These are phyloP conservation scores for Gynostemma pentaphyllum DNA, from an alignment of 306 rosid species.

Conservation along the genomic window DNA sequence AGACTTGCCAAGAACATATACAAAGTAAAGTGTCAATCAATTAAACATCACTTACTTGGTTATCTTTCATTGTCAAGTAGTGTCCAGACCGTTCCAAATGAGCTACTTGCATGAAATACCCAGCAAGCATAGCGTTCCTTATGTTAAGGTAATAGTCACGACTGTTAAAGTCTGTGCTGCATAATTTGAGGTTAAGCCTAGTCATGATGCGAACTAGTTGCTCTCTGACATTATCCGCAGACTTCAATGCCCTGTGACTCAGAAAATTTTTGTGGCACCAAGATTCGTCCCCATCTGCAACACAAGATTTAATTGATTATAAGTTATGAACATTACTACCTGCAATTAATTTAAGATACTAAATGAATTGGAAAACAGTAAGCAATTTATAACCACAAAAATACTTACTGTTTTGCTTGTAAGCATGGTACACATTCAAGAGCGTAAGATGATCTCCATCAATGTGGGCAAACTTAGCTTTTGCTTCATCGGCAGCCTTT, in stretches of 20 bases:
- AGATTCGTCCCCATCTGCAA: slow-evolving; percentile 71
- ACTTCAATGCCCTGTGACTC: slow-evolving; percentile 65
- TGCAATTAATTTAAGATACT: no score
- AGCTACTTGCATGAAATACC: slow-evolving; percentile 98
- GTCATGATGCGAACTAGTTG: slow-evolving; percentile 86
- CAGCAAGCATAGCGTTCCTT: slow-evolving; percentile 88
- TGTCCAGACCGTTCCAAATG: slow-evolving; percentile 87
- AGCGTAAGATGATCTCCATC: slow-evolving; percentile 97
- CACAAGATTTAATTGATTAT: not conserved
- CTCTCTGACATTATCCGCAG: slow-evolving; percentile 90
- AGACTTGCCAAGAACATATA: not conserved
- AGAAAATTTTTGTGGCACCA: slow-evolving; percentile 92
- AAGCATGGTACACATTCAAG: slow-evolving; percentile 89
- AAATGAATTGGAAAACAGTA: not conserved
- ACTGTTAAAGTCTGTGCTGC: slow-evolving; percentile 90
- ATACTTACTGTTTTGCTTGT: slow-evolving; percentile 84
- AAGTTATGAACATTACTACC: not conserved
- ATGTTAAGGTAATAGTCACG: slow-evolving; percentile 87
- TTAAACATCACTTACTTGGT: slow-evolving; percentile 39
- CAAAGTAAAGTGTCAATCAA: not conserved
- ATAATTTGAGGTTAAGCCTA: slow-evolving; percentile 68
- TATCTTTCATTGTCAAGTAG: slow-evolving; percentile 89
- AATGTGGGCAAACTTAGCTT: slow-evolving; percentile 93
- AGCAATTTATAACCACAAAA: not conserved
- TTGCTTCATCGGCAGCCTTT: slow-evolving; percentile 95